These are phyloP conservation scores for Copromyces sp. DNA, from an alignment of 495 filamentous ascomycete species.

Conservation along the genomic window DNA sequence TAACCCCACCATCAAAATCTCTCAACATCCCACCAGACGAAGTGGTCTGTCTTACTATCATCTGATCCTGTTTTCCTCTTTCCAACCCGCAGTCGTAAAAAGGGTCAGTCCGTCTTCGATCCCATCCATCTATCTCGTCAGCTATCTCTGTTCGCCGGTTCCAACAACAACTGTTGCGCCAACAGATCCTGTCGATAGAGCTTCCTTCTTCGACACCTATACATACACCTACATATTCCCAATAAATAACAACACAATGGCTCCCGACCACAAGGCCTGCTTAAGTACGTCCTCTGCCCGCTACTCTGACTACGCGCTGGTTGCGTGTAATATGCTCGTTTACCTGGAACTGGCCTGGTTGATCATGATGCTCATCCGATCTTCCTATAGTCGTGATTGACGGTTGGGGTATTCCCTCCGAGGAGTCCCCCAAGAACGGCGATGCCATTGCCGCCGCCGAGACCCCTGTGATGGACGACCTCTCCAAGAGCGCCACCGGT, in stretches of 20 bases:
- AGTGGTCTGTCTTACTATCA: background rate
- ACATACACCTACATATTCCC: background rate
- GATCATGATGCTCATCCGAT: slow-evolving; percentile 38
- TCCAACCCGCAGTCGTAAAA: background rate
- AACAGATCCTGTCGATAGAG: background rate
- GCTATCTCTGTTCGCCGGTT: background rate
- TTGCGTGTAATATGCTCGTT: slow-evolving; percentile 35
- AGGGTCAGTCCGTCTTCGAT: background rate
- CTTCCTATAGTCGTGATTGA: slow-evolving; percentile 75
- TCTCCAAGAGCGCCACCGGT: slow-evolving; percentile 29
- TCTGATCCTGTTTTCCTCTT: background rate
- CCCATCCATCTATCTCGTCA: background rate
- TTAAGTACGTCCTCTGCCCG: slow-evolving; percentile 55
- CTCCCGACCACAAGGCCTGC: slow-evolving; percentile 84
- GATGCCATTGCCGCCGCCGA: slow-evolving; percentile 90
- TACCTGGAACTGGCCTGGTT: slow-evolving; percentile 45
- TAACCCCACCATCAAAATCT: background rate
- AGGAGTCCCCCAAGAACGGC: slow-evolving; percentile 67
- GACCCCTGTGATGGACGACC: slow-evolving; percentile 56
- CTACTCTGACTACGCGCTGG: slow-evolving; percentile 34
- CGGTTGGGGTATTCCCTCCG: slow-evolving; percentile 86
- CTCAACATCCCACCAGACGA: background rate
- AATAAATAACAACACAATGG: slow-evolving; percentile 43
- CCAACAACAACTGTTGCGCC: background rate
- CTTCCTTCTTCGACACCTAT: background rate